Base-by-base conservation (phyloP, 441 rosid species). In the Populus hybrid region DNA sequence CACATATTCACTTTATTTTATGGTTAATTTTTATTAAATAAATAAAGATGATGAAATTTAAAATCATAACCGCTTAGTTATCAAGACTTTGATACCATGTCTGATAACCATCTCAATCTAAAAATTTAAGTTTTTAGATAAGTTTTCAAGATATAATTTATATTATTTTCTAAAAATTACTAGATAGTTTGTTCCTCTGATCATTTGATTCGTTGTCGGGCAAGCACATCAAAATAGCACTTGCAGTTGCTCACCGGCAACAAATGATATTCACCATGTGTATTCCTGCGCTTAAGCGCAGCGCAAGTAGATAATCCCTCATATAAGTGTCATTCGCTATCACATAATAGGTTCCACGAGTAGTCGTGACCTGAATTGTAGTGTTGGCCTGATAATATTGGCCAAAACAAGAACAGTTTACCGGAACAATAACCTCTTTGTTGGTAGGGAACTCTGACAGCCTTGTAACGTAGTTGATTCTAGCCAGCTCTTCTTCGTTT, bases 191-290 rank as follows among this genome's bases (percentile, higher is more conserved):
- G 77, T 74, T 16, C 89, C 87, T n/a, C 33, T 74, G 11, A 0
- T 35, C 21, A 80, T 69, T 45, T 88, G 91, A 63, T 79, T 77
- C 40, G 21, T 33, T 2, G 90, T 83, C n/a, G 90, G 91, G 77
- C 91, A 90, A 75, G 91, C 91, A 76, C 91, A 90, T 67, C 86
- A 77, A 28, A 88, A 86, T 4, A 86, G 90, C 3, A 90, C 82
- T 35, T 31, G 75, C 68, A 88, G 28, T 59, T 38, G 65, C 20
- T 72, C 7, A 18, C 82, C 86, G 0, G 74, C 35, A 0, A 5
- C 80, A 87, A 68, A 20, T 71, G 59, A 14, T n/a, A 59, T 35
- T 75, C 79, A 16, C 63, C 69, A 0, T 74, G 61, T 2, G 9
- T 23, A 66, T 88, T 88, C 24, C 59, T 86, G 6, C 59, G 81